Evolutionary conservation across 73 alveolate species (phyloP).

Genomic region (Uronychia setigera): DNA sequence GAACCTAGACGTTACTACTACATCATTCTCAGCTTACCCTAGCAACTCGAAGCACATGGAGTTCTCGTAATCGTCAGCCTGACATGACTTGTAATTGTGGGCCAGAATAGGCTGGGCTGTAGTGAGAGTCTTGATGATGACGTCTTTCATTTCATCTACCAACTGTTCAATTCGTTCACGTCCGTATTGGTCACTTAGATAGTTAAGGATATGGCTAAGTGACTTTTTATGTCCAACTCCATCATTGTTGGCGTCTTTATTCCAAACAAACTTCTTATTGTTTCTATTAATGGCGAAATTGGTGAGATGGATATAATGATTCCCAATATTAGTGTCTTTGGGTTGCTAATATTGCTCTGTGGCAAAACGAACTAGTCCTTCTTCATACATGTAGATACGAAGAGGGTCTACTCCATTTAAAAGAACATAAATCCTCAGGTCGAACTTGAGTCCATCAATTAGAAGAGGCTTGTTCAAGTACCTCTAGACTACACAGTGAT

Average conservation of each 20-base stretch:
- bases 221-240: slow-evolving; percentile 64
- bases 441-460: slow-evolving; percentile 70
- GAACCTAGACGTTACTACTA: background rate
- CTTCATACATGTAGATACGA: slow-evolving; percentile 62
- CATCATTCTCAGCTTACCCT: slow-evolving; percentile 10
- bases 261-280: background rate
- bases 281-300: slow-evolving; percentile 68
- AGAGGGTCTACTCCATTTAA: slow-evolving; percentile 67
- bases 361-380: slow-evolving; percentile 79
- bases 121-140: slow-evolving; percentile 48
- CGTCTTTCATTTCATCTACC: slow-evolving; percentile 42
- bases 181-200: slow-evolving; percentile 19
- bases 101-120: slow-evolving; percentile 42
- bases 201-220: slow-evolving; percentile 31
- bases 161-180: slow-evolving; percentile 21
- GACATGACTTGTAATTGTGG: slow-evolving; percentile 35
- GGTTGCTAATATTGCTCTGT: slow-evolving; percentile 66
- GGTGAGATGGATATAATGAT: slow-evolving; percentile 71
- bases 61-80: slow-evolving; percentile 46
- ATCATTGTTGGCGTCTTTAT: slow-evolving; percentile 53
- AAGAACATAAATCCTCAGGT: slow-evolving; percentile 71
- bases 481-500: slow-evolving; percentile 44
- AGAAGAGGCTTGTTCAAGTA: slow-evolving; percentile 69
- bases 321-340: slow-evolving; percentile 32
- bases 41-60: slow-evolving; percentile 57